Base-by-base conservation (phyloP, 192 early-diverging fungal genomes). In the Powellomyces hirtus region DNA sequence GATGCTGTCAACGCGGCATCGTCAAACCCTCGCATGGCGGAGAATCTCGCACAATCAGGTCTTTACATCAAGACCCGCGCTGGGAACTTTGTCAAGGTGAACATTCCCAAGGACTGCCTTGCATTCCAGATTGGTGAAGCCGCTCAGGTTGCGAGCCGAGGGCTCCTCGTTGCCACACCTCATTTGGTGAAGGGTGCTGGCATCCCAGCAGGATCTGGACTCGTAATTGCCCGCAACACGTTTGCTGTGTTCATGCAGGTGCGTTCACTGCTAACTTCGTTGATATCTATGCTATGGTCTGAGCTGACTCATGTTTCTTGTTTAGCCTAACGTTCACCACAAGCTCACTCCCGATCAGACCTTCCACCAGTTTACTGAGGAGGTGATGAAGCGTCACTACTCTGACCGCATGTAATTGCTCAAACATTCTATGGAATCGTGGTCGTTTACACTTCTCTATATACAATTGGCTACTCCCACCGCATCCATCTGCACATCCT, bases 61-160 rank as follows among this genome's bases (percentile, higher is more conserved):
- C 75, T 89, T 50, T 89, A 88, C 64, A 84, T 90, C 62, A 70
- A 81, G 14, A 79, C 66, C 49, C 81, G 81, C 50, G 74, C 70
- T 36, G 75, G 77, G 20, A 53, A 75, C 1, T 73, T 84, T 24
- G 70, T 78, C 6, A 62, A 83, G 56, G 80, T 86, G 22, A 64
- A 65, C 22, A 87, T 90, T 50, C 89, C 89, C 8, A 31, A 62
- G 1, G 87, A 89, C 66, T 76, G 76, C 44, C 58, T 89, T 14
- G 87, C 86, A 0, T 89, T 90, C 79, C 89, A 90, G 61, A 86
- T 84, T 22, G 89, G 89, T 27, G 84, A 86, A 68, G 87, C 89
- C 0, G 61, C 88, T 29, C 78, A 83, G 64, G 40, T 84, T 30
- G 77, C 83, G 14, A 76, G 79, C 27, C 22, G 65, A 4, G 80